Percentiles rank a stretch among this genome's conserved stretches.
phyloP scores from a whole-genome alignment of 352 stramenopile species.

The Globisporangium splendens region DNA sequence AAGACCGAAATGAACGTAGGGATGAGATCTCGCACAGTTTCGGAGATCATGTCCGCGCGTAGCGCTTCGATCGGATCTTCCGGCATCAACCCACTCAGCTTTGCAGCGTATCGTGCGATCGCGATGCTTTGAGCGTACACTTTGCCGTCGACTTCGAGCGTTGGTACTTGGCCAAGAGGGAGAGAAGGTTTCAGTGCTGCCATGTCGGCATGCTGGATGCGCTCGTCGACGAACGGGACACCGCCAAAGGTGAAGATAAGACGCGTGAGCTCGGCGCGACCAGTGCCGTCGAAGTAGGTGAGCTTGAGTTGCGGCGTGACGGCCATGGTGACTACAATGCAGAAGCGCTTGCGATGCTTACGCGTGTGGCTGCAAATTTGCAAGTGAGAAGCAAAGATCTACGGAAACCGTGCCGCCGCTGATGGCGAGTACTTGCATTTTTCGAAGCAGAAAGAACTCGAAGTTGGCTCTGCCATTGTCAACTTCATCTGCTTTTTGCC shows the following conservation, averaged over 20 bases:
- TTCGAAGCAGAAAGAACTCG: no score
- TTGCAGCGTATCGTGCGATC: conserved; percentile 42
- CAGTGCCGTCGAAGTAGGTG: conserved; percentile 62
- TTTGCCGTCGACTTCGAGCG: conserved; percentile 33
- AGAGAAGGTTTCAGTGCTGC: conserved; percentile 45
- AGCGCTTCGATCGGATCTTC: conserved; percentile 21
- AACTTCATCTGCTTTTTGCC: no score
- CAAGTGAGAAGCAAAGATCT: no score
- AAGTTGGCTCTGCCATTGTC: no score
- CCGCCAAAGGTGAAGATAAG: conserved; percentile 48
- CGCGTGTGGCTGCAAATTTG: no score
- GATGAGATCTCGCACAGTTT: no score
- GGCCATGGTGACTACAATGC: no score
- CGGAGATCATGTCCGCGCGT: conserved; percentile 21
- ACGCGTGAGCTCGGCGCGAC: conserved; percentile 57
- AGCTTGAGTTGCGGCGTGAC: no score
- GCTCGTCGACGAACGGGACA: conserved; percentile 62
- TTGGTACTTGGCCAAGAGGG: conserved; percentile 38
- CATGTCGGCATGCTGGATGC: conserved; percentile 42
- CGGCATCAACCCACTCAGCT: conserved; percentile 31
- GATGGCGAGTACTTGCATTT: no score
- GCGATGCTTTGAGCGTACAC: conserved; percentile 35
- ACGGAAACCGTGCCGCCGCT: no score
- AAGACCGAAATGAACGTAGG: no score
- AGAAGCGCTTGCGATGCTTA: no score